Base-by-base conservation (phyloP, 805 yeast genomes). In the Teunomyces pallodes region DNA sequence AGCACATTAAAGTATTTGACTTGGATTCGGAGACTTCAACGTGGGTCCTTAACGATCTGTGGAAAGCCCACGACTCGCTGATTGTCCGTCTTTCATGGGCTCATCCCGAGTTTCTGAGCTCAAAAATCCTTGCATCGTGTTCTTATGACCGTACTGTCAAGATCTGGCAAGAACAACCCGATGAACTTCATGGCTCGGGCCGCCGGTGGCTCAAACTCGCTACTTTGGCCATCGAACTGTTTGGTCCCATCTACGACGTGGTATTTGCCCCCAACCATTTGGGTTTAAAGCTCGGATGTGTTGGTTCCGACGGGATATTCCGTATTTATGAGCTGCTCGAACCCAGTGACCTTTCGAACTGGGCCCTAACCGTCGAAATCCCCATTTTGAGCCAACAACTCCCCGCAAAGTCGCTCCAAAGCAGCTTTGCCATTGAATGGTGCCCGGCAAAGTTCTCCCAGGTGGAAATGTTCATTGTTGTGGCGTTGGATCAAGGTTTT, bases 21-120 rank as follows among this genome's bases (percentile, higher is more conserved):
- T 71, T 86, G 30, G 87, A 85, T 56, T 67, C 82, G 12, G 69
- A 77, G 26, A 76, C 85, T 1, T 80, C 79, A n/a, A 77, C 82
- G 14, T 94, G 98, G 98, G 80, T 80, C 14, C 68, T 88, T 47
- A 84, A 85, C 59, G 97, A 92, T 66, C 83, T 87, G 42, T 94
- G 97, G 95, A 87, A 87, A 55, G 98, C 98, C 0, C 99, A 94
- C 62, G 97, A 94, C 58, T 83, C 96, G 6, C 81, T 90, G 49
- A 81, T 94, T 24, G 87, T 90, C 16, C 81, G 86, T 55, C 75
- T 94, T 8, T 82, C 83, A 42, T 94, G 97, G 95, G 97, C 98
- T 0, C 86, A 89, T 44, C 99, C 99, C 1, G 95, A 92, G 65
- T 90, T 83, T 66, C 66, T 71, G 24, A 66, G 69, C 50, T 95